These are phyloP conservation scores for Pythium insidiosum DNA, from an alignment of 352 stramenopile species.

Conservation along the genomic window DNA sequence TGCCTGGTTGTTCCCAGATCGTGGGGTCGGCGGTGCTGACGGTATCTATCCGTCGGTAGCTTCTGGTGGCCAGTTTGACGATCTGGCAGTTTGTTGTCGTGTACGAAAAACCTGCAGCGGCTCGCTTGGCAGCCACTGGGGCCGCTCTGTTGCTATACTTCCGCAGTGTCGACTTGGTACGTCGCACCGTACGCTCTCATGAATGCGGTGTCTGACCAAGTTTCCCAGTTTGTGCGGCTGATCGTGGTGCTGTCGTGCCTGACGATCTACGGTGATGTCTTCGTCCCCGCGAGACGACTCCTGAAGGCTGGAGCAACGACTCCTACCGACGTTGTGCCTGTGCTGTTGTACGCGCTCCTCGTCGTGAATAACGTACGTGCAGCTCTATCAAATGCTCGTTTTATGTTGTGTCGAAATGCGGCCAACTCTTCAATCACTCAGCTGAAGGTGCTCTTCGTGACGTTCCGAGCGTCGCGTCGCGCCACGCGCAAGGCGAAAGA, in stretches of 20 bases:
- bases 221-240: slow-evolving; percentile 43
- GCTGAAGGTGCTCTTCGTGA: too few species aligned
- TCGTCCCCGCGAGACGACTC: slow-evolving; percentile 26
- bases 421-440: too few species aligned
- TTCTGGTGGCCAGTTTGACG: slow-evolving; percentile 22
- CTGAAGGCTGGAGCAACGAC: not conserved
- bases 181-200: not conserved
- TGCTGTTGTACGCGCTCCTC: slow-evolving; percentile 9
- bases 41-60: slow-evolving; percentile 15
- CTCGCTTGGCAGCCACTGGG: slow-evolving; percentile 24
- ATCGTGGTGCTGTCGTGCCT: slow-evolving; percentile 45
- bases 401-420: too few species aligned
- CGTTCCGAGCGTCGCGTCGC: too few species aligned
- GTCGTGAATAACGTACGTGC: slow-evolving; percentile 16
- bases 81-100: slow-evolving; percentile 25
- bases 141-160: slow-evolving; percentile 46
- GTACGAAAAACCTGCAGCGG: slow-evolving; percentile 46
- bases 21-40: too few species aligned
- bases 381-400: not conserved
- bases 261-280: slow-evolving; percentile 47
- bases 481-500: too few species aligned
- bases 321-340: not conserved
- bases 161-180: slow-evolving; percentile 44
- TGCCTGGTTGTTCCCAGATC: too few species aligned
- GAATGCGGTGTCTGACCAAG: not conserved